Evolutionary conservation across 352 stramenopile species (phyloP).

Genomic region (Pythium sp.): DNA sequence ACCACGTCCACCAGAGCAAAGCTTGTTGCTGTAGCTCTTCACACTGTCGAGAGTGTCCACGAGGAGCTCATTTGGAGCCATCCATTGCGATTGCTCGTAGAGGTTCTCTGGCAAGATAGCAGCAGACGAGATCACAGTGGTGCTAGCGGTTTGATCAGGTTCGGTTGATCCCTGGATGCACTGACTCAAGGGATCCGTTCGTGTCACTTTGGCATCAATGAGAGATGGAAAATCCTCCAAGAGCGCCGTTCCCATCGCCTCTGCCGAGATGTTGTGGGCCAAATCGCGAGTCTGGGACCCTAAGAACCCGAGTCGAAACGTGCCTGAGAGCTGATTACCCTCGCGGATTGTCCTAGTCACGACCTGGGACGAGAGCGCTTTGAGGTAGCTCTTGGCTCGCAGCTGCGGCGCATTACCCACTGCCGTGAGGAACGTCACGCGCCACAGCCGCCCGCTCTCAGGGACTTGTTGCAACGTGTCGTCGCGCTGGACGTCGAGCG

Average conservation of each 20-base stretch:
- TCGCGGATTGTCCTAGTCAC: slow-evolving; percentile 67
- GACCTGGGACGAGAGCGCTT: slow-evolving; percentile 70
- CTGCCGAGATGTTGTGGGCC: slow-evolving; percentile 60
- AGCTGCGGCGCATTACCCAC: slow-evolving; percentile 85
- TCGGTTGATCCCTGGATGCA: slow-evolving; percentile 66
- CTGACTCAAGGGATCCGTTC: slow-evolving; percentile 55
- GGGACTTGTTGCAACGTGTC: slow-evolving; percentile 52
- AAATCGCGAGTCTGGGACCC: slow-evolving; percentile 54
- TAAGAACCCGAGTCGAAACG: slow-evolving; percentile 82
- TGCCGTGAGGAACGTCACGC: slow-evolving; percentile 87
- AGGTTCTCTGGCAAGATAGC: slow-evolving; percentile 24
- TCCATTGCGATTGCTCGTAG: slow-evolving; percentile 53
- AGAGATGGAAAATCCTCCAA: slow-evolving; percentile 50
- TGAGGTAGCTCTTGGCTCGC: slow-evolving; percentile 61
- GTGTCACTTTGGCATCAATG: slow-evolving; percentile 60
- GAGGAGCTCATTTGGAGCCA: slow-evolving; percentile 40
- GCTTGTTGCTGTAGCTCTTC: slow-evolving; percentile 58
- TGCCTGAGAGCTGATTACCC: slow-evolving; percentile 87
- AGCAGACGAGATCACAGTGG: slow-evolving; percentile 12
- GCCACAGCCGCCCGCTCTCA: slow-evolving; percentile 81
- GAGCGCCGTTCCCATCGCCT: slow-evolving; percentile 48
- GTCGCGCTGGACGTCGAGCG: slow-evolving; percentile 48
- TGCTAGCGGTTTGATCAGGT: slow-evolving; percentile 39
- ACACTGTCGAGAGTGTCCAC: slow-evolving; percentile 40
- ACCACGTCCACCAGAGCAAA: slow-evolving; percentile 82